These are phyloP conservation scores for Fusarium sp. DNA, from an alignment of 2,329 filamentous ascomycete genomes.

Conservation along the genomic window DNA sequence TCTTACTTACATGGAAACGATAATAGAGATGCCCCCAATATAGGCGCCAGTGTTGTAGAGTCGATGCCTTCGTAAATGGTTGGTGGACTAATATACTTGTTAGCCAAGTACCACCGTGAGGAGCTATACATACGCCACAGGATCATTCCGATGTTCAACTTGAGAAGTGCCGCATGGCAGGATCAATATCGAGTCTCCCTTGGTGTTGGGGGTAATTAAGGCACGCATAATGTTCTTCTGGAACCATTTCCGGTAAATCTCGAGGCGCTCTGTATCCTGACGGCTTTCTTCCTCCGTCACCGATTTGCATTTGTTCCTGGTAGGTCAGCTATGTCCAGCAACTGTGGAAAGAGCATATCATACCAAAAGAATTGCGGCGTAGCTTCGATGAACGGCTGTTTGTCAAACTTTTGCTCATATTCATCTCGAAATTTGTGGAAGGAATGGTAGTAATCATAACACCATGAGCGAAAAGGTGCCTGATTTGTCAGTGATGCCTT, in stretches of 20 bases:
- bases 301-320: slow-evolving; percentile 38
- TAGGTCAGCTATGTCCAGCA: slow-evolving; percentile 1
- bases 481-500: slow-evolving; percentile 32
- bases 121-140: slow-evolving; percentile 42
- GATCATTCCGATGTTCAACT: slow-evolving; percentile 47
- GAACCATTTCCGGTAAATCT: slow-evolving; percentile 52
- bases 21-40: slow-evolving; percentile 51
- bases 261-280: slow-evolving; percentile 40
- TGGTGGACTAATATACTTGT: slow-evolving; percentile 44
- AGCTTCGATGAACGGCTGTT: slow-evolving; percentile 48
- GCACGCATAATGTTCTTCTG: slow-evolving; percentile 42
- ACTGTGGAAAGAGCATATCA: background rate
- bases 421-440: slow-evolving; percentile 47
- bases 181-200: slow-evolving; percentile 45
- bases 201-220: slow-evolving; percentile 26
- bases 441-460: slow-evolving; percentile 51
- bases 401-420: slow-evolving; percentile 44
- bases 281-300: slow-evolving; percentile 10
- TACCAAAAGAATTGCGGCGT: slow-evolving; percentile 50
- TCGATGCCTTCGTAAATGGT: slow-evolving; percentile 44
- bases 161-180: slow-evolving; percentile 44
- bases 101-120: slow-evolving; percentile 21
- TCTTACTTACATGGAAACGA: slow-evolving; percentile 52
- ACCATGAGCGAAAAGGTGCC: slow-evolving; percentile 50
- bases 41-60: slow-evolving; percentile 45